A percentile compares a stretch with the other conserved stretches of the same genome.
These are phyloP conservation scores for Aspergillus sojae DNA, from an alignment of 2,329 filamentous ascomycete genomes.

Conservation along the genomic window DNA sequence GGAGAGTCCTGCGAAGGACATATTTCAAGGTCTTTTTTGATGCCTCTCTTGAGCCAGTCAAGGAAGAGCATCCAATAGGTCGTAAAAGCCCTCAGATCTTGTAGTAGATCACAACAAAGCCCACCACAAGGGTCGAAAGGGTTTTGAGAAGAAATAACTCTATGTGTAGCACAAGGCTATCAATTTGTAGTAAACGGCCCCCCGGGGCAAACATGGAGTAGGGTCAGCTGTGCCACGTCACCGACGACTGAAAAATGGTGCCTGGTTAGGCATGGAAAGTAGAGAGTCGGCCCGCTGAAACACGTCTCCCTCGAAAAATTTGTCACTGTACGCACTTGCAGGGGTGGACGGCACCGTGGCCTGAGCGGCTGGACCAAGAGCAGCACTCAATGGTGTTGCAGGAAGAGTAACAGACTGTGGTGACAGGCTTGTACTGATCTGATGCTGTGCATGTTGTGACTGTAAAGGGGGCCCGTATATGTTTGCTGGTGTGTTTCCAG, in stretches of 20 bases:
- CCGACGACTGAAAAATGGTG: constrained; percentile 45
- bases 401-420: constrained; percentile 65
- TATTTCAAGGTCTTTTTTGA: neutral
- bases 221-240: constrained; percentile 21
- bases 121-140: neutral
- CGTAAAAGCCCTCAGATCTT: neutral
- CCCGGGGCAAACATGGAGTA: neutral
- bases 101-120: neutral
- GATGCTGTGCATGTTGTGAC: constrained; percentile 34
- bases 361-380: constrained; percentile 85
- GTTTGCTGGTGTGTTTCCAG: constrained; percentile 32
- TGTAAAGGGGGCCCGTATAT: constrained; percentile 42
- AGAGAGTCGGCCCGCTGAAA: constrained; percentile 53
- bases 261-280: constrained; percentile 47
- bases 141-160: neutral
- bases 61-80: neutral
- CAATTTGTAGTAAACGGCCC: neutral
- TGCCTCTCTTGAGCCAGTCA: constrained; percentile 3
- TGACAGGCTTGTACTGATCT: constrained; percentile 34
- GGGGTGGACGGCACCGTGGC: constrained; percentile 75
- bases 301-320: constrained; percentile 53
- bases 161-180: neutral
- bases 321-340: constrained; percentile 51
- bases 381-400: constrained; percentile 86
- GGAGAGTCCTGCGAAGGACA: neutral